phyloP scores from a whole-genome alignment of 306 rosid species.

The Ammopiptanthus mongolicus region DNA sequence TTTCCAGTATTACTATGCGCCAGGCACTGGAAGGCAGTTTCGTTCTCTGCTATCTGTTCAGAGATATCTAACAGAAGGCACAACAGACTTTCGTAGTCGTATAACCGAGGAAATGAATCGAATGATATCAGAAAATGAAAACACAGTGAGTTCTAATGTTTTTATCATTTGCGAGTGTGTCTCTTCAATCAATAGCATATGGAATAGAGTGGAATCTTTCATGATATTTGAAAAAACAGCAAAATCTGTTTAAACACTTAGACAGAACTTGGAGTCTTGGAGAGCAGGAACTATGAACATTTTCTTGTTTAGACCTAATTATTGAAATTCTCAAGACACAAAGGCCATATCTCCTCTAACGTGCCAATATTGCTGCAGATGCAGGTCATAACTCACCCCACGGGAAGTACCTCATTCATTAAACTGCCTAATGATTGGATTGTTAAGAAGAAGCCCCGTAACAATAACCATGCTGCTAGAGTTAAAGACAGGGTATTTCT shows the following conservation, averaged over 20 bases:
- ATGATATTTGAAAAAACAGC: not conserved
- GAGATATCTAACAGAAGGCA: slow-evolving; percentile 38
- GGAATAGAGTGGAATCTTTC: not conserved
- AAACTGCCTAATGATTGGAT: slow-evolving; percentile 40
- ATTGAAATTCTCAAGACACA: not conserved
- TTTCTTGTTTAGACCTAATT: not conserved
- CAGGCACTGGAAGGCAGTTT: slow-evolving; percentile 40
- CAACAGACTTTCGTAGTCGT: not conserved
- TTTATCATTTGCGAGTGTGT: not conserved
- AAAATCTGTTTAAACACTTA: not conserved
- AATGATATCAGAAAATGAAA: slow-evolving; percentile 15
- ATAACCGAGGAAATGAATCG: not conserved
- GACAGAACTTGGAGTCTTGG: not conserved
- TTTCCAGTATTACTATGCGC: slow-evolving; percentile 58
- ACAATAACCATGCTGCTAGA: not conserved
- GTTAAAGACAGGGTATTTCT: slow-evolving; percentile 29
- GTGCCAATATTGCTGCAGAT: slow-evolving; percentile 24
- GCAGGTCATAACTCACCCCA: not conserved
- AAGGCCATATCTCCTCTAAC: not conserved
- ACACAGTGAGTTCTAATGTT: slow-evolving; percentile 31
- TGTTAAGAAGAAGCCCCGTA: slow-evolving; percentile 29
- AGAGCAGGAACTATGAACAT: not conserved
- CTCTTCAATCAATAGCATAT: not conserved
- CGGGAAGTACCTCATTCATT: not conserved
- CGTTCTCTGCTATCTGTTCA: slow-evolving; percentile 53